These are phyloP conservation scores for Tylopilus intermedius DNA, from an alignment of 768 basidiomycete genomes.

Conservation along the genomic window DNA sequence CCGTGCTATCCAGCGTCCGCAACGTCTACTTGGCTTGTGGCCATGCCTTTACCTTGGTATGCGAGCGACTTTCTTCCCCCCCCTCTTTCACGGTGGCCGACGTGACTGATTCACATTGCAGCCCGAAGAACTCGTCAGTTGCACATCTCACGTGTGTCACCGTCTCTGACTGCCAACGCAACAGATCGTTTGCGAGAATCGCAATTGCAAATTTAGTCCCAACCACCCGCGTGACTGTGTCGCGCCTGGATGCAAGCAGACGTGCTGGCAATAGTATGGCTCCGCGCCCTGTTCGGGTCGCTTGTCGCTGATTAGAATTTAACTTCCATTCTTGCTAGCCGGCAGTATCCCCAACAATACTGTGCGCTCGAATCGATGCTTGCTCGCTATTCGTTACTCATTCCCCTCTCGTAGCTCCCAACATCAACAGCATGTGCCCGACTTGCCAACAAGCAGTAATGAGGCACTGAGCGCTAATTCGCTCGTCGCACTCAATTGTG, in stretches of 20 bases:
- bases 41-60: constrained; percentile 42
- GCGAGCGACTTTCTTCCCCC: constrained; percentile 6
- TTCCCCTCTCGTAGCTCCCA: constrained; percentile 32
- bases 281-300: background rate
- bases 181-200: constrained; percentile 44
- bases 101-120: constrained; percentile 13
- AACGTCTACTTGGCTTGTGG: constrained; percentile 46
- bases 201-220: constrained; percentile 52
- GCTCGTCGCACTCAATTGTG: constrained; percentile 1
- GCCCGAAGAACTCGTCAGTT: constrained; percentile 37
- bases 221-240: constrained; percentile 42
- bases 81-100: background rate
- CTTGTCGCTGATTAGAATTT: constrained; percentile 8
- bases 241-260: constrained; percentile 39
- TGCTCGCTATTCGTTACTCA: background rate
- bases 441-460: constrained; percentile 30
- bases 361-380: constrained; percentile 27
- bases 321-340: constrained; percentile 26
- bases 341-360: constrained; percentile 43
- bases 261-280: constrained; percentile 47
- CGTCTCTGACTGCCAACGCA: constrained; percentile 6
- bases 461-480: constrained; percentile 18
- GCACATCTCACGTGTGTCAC: background rate
- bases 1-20: constrained; percentile 34
- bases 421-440: constrained; percentile 40